A percentile compares a stretch with the other conserved stretches of the same genome.
These are phyloP conservation scores for Sporothrix phasma DNA, from an alignment of 2,329 filamentous ascomycete species.

Conservation along the genomic window DNA sequence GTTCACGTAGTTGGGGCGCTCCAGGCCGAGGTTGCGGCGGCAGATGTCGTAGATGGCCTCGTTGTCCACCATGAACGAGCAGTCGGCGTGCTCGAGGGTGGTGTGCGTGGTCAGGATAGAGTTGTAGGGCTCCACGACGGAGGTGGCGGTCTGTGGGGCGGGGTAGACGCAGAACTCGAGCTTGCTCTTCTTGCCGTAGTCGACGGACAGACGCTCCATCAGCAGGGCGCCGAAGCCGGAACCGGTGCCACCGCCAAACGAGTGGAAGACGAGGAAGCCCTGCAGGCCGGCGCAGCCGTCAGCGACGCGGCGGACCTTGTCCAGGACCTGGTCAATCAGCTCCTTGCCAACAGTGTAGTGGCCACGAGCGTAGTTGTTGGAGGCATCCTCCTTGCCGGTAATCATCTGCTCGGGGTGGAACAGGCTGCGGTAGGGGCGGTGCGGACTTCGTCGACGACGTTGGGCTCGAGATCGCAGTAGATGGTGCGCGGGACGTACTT, in stretches of 20 bases:
- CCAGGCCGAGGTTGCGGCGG: conserved; percentile 91
- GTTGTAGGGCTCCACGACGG: conserved; percentile 99
- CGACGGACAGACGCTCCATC: conserved; percentile 97
- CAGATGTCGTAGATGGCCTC: conserved; percentile 99
- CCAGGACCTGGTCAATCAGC: conserved; percentile 93
- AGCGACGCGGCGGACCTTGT: conserved; percentile 95
- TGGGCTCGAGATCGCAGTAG: conserved; percentile 99
- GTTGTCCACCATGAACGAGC: conserved; percentile 99
- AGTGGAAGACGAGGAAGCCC: conserved; percentile 99
- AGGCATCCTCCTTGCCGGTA: conserved; percentile 99
- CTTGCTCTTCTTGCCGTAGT: conserved; percentile 99
- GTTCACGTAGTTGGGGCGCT: conserved; percentile 97
- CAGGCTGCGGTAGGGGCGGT: conserved; percentile 87
- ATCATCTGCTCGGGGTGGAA: conserved; percentile 99
- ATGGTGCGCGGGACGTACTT: conserved; percentile 99
- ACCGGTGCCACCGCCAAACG: conserved; percentile 96
- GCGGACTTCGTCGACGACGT: conserved; percentile 98
- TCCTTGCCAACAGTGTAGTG: conserved; percentile 99
- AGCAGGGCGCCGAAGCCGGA: conserved; percentile 97
- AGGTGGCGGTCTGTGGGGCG: conserved; percentile 91
- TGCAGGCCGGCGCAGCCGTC: conserved; percentile 97
- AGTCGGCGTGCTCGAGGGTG: conserved; percentile 98
- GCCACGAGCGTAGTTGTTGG: conserved; percentile 99
- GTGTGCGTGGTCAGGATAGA: conserved; percentile 98
- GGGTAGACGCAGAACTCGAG: conserved; percentile 99